These are phyloP conservation scores for Prunus armeniaca DNA, from an alignment of 306 rosid genomes.

Conservation along the genomic window DNA sequence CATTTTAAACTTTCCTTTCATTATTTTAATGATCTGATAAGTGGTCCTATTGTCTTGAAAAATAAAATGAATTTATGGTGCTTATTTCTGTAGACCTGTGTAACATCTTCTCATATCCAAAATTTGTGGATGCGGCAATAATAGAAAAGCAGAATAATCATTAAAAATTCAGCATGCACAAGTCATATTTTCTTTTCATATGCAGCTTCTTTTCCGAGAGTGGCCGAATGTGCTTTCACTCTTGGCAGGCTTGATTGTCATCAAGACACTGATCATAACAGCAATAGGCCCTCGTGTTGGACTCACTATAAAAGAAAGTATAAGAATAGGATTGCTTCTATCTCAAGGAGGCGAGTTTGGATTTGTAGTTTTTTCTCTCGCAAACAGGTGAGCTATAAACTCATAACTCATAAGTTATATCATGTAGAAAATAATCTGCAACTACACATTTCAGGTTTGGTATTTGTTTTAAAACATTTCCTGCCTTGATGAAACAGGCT, in stretches of 20 bases:
- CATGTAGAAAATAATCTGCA: conserved; percentile 10
- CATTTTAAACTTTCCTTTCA: not conserved
- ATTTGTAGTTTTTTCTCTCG: conserved; percentile 93
- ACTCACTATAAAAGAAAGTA: conserved; percentile 84
- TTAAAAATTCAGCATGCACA: not conserved
- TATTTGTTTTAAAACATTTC: conserved; percentile 21
- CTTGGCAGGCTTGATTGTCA: conserved; percentile 81
- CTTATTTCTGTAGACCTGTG: not conserved
- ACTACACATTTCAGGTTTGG: conserved; percentile 3
- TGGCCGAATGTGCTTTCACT: conserved; percentile 99
- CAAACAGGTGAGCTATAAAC: conserved; percentile 61
- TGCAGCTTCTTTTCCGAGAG: conserved; percentile 91
- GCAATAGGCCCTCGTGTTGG: conserved; percentile 99
- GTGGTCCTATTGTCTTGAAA: not conserved
- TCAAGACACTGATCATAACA: conserved; percentile 92
- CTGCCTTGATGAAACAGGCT: conserved; percentile 60
- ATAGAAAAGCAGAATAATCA: not conserved
- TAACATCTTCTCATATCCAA: not conserved
- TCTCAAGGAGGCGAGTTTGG: conserved; percentile 99
- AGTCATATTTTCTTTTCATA: conserved; percentile 11
- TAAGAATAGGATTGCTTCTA: conserved; percentile 92
- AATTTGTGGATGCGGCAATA: not conserved
- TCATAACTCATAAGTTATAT: not conserved
- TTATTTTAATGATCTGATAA: not conserved
- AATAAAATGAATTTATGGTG: not conserved